phyloP scores from a whole-genome alignment of 2,329 filamentous ascomycete genomes.

The Trematosphaeria pertusa region DNA sequence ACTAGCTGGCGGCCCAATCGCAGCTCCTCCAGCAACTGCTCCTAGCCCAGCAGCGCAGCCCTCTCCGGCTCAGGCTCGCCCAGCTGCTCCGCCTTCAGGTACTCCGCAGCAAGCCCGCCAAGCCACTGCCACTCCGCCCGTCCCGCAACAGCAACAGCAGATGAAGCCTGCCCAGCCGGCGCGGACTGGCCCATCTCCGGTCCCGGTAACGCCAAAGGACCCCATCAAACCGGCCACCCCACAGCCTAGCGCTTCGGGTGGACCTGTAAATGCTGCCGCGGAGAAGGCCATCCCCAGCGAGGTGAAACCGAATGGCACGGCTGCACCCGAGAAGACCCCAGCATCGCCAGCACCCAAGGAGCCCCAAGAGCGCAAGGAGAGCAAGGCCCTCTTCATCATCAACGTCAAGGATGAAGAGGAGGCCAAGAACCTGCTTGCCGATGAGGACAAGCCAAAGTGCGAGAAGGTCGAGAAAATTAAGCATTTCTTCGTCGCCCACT shows the following conservation, averaged over 20 bases:
- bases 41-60: slow-evolving; percentile 51
- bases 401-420: slow-evolving; percentile 85
- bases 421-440: slow-evolving; percentile 78
- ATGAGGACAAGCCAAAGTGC: slow-evolving; percentile 85
- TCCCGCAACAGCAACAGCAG: slow-evolving; percentile 46
- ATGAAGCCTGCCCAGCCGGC: slow-evolving; percentile 47
- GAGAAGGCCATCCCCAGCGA: slow-evolving; percentile 52
- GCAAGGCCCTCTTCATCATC: slow-evolving; percentile 87
- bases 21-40: slow-evolving; percentile 44
- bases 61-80: slow-evolving; percentile 41
- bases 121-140: slow-evolving; percentile 43
- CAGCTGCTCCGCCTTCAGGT: slow-evolving; percentile 37
- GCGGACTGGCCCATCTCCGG: slow-evolving; percentile 50
- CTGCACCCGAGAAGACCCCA: slow-evolving; percentile 47
- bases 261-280: slow-evolving; percentile 42
- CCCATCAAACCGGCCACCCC: slow-evolving; percentile 59
- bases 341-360: slow-evolving; percentile 57
- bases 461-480: slow-evolving; percentile 71
- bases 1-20: slow-evolving; percentile 43
- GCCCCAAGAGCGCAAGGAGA: slow-evolving; percentile 64
- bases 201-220: slow-evolving; percentile 52
- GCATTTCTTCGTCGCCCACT: slow-evolving; percentile 85
- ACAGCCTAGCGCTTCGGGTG: slow-evolving; percentile 49
- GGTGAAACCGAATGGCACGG: slow-evolving; percentile 59
- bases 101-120: slow-evolving; percentile 43